Evolutionary conservation across 2,329 filamentous ascomycete species (phyloP).

Genomic region (Trichothecium roseum): DNA sequence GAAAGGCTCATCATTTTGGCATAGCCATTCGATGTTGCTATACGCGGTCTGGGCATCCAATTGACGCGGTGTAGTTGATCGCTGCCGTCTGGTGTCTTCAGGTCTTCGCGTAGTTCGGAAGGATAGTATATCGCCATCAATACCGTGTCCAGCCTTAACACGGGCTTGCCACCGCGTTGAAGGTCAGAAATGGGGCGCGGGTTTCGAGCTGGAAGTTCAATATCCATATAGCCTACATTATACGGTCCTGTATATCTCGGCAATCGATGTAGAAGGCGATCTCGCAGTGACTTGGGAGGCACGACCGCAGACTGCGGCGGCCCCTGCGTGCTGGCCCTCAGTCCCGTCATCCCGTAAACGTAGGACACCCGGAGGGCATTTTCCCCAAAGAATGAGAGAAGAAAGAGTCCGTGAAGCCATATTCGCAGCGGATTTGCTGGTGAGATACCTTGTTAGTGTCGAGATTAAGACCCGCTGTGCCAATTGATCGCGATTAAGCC

Average conservation of each 20-base stretch:
- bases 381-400: too few relatives aligned
- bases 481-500: too few relatives aligned
- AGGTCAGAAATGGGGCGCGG: conserved; percentile 29
- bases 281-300: conserved; percentile 21
- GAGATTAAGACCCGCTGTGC: too few relatives aligned
- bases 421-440: too few relatives aligned
- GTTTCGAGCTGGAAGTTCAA: conserved; percentile 46
- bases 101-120: conserved; percentile 26
- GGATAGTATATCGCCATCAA: conserved; percentile 59
- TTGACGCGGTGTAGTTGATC: conserved; percentile 40
- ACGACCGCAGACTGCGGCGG: conserved; percentile 10
- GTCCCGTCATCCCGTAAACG: too few relatives aligned
- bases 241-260: conserved; percentile 56
- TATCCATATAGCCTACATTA: conserved; percentile 56
- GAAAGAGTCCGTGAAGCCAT: too few relatives aligned
- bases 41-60: conserved; percentile 50
- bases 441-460: too few relatives aligned
- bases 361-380: too few relatives aligned
- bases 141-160: conserved; percentile 41
- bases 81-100: conserved; percentile 15
- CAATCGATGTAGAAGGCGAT: conserved; percentile 34
- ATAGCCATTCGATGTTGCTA: conserved; percentile 48
- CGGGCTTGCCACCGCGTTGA: conserved; percentile 25
- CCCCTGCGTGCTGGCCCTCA: too few relatives aligned
- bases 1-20: conserved; percentile 48